phyloP scores from a whole-genome alignment of 768 basidiomycete species.

The Termitomyces eurrhizus region DNA sequence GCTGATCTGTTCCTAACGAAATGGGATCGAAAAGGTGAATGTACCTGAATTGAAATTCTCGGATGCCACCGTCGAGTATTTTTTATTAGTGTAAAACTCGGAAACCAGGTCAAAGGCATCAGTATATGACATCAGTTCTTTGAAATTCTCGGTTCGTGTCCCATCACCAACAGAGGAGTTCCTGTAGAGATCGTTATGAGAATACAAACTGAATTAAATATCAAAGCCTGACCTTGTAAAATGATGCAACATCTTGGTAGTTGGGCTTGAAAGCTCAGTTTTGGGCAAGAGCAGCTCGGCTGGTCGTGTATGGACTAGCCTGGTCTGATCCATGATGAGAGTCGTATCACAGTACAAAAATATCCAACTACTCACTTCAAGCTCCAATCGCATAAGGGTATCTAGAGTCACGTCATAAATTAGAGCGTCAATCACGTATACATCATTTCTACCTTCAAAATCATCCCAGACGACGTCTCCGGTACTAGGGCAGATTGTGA shows the following conservation, averaged over 20 bases:
- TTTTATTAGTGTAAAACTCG: slow-evolving; percentile 60
- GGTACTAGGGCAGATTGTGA: slow-evolving; percentile 80
- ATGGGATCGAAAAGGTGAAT: slow-evolving; percentile 10
- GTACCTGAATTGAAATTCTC: slow-evolving; percentile 43
- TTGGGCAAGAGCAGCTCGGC: slow-evolving; percentile 72
- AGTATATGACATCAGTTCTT: slow-evolving; percentile 51
- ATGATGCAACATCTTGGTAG: slow-evolving; percentile 71
- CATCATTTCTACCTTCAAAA: slow-evolving; percentile 59
- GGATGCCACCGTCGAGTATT: slow-evolving; percentile 32
- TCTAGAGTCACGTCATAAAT: slow-evolving; percentile 40
- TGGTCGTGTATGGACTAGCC: slow-evolving; percentile 82
- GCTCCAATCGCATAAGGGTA: slow-evolving; percentile 79
- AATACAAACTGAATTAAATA: not conserved
- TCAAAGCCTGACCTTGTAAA: slow-evolving; percentile 51
- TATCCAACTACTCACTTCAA: slow-evolving; percentile 56
- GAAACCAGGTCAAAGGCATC: slow-evolving; percentile 68
- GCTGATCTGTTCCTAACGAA: not conserved
- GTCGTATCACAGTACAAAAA: not conserved
- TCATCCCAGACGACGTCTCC: slow-evolving; percentile 95
- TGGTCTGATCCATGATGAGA: slow-evolving; percentile 48
- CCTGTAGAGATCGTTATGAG: slow-evolving; percentile 23
- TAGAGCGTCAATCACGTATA: not conserved
- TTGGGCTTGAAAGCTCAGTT: slow-evolving; percentile 57
- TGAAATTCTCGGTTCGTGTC: slow-evolving; percentile 63
- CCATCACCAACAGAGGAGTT: slow-evolving; percentile 33